Evolutionary conservation across 495 filamentous ascomycete species (phyloP).

Genomic region (Aspergillus hancockii): DNA sequence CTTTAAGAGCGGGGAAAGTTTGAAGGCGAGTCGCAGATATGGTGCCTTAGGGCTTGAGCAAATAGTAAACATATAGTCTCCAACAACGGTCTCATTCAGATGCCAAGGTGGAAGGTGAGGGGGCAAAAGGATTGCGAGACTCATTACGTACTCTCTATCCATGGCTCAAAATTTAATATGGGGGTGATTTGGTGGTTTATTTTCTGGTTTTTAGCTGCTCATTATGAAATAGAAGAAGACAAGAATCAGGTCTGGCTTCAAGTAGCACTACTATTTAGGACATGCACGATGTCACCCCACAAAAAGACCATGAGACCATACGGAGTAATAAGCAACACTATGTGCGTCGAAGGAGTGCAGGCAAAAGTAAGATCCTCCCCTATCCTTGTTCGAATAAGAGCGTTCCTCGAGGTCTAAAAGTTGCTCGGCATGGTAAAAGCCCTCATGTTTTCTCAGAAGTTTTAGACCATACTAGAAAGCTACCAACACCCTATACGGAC

Average conservation of each 20-base stretch:
- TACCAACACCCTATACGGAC: too few species aligned
- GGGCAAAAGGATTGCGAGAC: too few species aligned
- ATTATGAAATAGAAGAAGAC: background rate
- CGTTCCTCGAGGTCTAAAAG: too few species aligned
- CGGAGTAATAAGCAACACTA: background rate
- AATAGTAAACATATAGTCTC: background rate
- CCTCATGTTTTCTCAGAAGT: too few species aligned
- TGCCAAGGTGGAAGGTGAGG: background rate
- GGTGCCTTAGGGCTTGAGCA: background rate
- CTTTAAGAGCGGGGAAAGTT: background rate
- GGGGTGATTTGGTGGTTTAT: too few species aligned
- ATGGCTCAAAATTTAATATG: too few species aligned
- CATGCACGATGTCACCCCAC: background rate
- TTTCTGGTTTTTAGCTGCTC: too few species aligned
- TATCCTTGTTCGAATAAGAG: too few species aligned
- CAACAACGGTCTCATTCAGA: background rate
- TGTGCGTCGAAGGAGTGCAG: background rate
- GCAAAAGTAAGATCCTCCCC: too few species aligned
- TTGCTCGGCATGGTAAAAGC: too few species aligned
- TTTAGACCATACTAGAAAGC: too few species aligned
- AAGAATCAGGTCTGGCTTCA: background rate
- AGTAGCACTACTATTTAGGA: background rate
- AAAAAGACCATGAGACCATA: background rate
- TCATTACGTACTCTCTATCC: too few species aligned
- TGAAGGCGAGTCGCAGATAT: background rate